A percentile compares a stretch with the other conserved stretches of the same genome.
phyloP scores from a whole-genome alignment of 345 rosid species.

The Noccaea caerulescens region DNA sequence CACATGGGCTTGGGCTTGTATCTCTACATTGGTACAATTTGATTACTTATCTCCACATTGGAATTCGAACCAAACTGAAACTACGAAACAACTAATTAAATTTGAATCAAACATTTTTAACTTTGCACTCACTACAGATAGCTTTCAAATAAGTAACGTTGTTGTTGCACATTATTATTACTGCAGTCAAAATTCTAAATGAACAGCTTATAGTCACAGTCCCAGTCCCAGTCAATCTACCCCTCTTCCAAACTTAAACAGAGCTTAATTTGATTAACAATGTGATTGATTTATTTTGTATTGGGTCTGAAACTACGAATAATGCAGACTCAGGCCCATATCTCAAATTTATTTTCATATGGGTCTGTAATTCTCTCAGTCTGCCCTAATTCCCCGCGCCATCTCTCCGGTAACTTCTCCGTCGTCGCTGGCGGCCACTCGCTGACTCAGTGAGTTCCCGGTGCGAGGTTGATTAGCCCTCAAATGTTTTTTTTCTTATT shows the following conservation, averaged over 20 bases:
- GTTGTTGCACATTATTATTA: background rate
- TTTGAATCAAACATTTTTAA: background rate
- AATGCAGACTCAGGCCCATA: slow-evolving; percentile 22
- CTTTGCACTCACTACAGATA: background rate
- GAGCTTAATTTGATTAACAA: background rate
- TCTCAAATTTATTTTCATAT: background rate
- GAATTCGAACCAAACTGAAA: background rate
- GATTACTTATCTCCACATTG: too few species aligned
- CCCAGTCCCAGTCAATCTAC: too few species aligned
- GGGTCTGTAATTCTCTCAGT: background rate
- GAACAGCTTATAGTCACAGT: too few species aligned
- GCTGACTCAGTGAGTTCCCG: slow-evolving; percentile 15
- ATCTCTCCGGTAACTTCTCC: slow-evolving; percentile 17
- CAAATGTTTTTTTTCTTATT: background rate
- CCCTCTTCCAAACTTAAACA: background rate
- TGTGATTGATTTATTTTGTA: background rate
- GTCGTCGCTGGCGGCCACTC: slow-evolving; percentile 5
- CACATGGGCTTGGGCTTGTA: too few species aligned
- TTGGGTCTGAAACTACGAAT: slow-evolving; percentile 9
- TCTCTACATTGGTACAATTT: too few species aligned
- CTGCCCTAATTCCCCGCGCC: slow-evolving; percentile 26
- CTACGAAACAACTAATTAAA: background rate
- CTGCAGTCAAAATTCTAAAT: background rate
- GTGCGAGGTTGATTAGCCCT: background rate
- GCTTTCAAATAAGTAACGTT: background rate